These are phyloP conservation scores for Suillus clintonianus DNA, from an alignment of 768 basidiomycete genomes.

Conservation along the genomic window DNA sequence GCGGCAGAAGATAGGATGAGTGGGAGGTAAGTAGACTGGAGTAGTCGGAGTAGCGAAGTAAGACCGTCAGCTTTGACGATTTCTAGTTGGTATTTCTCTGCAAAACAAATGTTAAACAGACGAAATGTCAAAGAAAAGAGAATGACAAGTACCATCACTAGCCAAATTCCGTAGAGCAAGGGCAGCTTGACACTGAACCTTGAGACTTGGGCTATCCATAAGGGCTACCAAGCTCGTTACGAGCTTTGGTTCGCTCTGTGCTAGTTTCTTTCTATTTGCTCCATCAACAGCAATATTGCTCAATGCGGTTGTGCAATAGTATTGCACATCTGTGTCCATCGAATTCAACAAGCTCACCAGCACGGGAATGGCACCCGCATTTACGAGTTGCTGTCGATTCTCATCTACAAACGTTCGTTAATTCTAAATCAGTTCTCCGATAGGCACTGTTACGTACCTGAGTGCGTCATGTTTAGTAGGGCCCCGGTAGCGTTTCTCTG, in stretches of 20 bases:
- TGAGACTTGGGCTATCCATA: conserved; percentile 97
- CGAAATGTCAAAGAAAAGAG: conserved; percentile 26
- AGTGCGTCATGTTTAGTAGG: conserved; percentile 98
- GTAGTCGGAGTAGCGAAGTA: conserved; percentile 85
- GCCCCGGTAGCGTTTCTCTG: conserved; percentile 99
- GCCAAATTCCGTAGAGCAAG: conserved; percentile 95
- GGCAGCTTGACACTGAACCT: conserved; percentile 98
- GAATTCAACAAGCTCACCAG: conserved; percentile 92
- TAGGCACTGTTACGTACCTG: conserved; percentile 56
- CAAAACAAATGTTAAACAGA: conserved; percentile 1
- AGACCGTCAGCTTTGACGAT: conserved; percentile 97
- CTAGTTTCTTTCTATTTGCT: conserved; percentile 91
- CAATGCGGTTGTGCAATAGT: conserved; percentile 98
- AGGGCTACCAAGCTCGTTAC: conserved; percentile 91
- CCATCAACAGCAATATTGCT: conserved; percentile 99
- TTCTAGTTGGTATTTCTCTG: conserved; percentile 98
- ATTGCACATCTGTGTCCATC: conserved; percentile 98
- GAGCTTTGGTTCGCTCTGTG: conserved; percentile 90
- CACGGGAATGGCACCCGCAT: conserved; percentile 97
- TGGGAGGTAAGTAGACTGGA: conserved; percentile 96
- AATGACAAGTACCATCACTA: conserved; percentile 71
- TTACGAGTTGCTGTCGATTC: conserved; percentile 97
- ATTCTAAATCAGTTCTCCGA: not conserved
- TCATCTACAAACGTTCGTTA: conserved; percentile 63
- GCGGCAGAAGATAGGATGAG: conserved; percentile 98